Percentiles rank a stretch among this genome's conserved stretches.
Conservation (phyloP, 306 rosid species). For the Gastrolobium villosum region DNA sequence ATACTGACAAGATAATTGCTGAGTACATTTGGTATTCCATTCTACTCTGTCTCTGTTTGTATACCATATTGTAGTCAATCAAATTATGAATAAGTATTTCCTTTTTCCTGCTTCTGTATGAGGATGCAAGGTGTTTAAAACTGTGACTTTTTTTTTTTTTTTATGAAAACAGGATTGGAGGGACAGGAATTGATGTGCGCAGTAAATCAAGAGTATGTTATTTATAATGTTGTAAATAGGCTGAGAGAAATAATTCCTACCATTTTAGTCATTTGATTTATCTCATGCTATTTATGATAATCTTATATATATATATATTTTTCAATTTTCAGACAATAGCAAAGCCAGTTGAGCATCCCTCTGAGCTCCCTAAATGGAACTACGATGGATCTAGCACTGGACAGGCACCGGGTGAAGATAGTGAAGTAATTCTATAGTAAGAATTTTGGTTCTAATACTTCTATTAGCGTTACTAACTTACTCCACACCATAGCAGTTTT, state of each 20-base stretch:
- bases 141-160: constrained; percentile 37
- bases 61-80: background rate
- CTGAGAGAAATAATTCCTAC: constrained; percentile 21
- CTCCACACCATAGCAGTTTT: constrained; percentile 32
- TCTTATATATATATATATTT: constrained; percentile 19
- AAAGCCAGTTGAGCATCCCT: constrained; percentile 91
- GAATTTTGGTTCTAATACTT: constrained; percentile 51
- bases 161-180: constrained; percentile 80
- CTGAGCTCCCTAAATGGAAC: constrained; percentile 99
- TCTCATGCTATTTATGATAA: constrained; percentile 34
- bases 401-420: constrained; percentile 98
- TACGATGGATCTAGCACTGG: constrained; percentile 99
- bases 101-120: constrained; percentile 37
- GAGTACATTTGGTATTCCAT: constrained; percentile 90
- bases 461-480: constrained; percentile 17
- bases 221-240: constrained; percentile 34
- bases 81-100: constrained; percentile 4
- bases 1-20: constrained; percentile 89
- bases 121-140: constrained; percentile 35
- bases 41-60: background rate
- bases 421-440: constrained; percentile 99
- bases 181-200: constrained; percentile 93
- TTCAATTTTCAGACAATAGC: constrained; percentile 75
- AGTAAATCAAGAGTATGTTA: constrained; percentile 91
- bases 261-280: constrained; percentile 23